These are phyloP conservation scores for Claviceps spartinae DNA, from an alignment of 2,329 filamentous ascomycete species.

Conservation along the genomic window DNA sequence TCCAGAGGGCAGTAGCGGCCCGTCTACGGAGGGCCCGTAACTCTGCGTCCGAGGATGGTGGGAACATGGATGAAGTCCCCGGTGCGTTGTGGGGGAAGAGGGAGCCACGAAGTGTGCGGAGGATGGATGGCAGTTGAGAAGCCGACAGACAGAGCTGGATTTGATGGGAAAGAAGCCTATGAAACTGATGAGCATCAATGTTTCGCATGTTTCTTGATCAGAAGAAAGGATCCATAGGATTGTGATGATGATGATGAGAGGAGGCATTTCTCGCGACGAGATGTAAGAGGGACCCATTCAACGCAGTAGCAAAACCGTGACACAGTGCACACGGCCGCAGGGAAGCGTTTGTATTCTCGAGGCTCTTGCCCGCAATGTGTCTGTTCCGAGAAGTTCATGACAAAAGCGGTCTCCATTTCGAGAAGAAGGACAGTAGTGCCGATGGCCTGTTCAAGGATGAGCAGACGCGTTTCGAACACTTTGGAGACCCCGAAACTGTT, in stretches of 20 bases:
- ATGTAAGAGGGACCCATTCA: constrained; percentile 1
- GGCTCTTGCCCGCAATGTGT: neutral
- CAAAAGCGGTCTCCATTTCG: neutral
- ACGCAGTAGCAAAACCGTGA: constrained; percentile 2
- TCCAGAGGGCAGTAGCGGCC: constrained; percentile 48
- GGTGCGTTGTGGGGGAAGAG: constrained; percentile 79
- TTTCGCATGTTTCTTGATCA: neutral
- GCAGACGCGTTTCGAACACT: constrained; percentile 7
- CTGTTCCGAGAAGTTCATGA: neutral
- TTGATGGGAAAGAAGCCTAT: constrained; percentile 45
- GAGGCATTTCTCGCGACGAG: neutral
- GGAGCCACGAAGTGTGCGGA: constrained; percentile 59
- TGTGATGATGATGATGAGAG: neutral
- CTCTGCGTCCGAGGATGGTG: constrained; percentile 46
- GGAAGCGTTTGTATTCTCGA: neutral
- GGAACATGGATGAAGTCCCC: constrained; percentile 46
- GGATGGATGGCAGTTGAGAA: constrained; percentile 48
- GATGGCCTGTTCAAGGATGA: constrained; percentile 2
- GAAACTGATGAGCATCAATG: constrained; percentile 11
- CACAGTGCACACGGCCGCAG: neutral
- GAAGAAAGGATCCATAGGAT: constrained; percentile 7
- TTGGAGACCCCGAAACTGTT: constrained; percentile 27
- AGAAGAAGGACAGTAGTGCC: neutral
- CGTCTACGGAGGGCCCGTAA: constrained; percentile 48
- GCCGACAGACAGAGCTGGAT: constrained; percentile 48